Evolutionary conservation across 805 yeast species (phyloP).

Genomic region (Priceomyces melissophilus): DNA sequence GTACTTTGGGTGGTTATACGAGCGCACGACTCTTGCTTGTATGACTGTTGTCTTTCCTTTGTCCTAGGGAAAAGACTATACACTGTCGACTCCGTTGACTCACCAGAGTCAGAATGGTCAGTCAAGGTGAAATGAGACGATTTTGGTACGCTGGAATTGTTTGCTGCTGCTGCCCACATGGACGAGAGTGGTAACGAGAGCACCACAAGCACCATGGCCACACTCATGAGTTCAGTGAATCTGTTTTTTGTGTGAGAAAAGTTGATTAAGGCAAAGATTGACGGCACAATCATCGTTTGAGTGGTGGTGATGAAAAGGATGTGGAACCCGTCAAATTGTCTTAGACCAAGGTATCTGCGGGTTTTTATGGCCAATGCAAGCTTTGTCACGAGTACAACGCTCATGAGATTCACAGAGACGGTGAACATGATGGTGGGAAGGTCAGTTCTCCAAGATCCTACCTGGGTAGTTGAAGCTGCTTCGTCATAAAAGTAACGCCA

Average conservation of each 20-base stretch:
- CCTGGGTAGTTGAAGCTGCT: background rate
- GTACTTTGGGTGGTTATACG: too few relatives aligned
- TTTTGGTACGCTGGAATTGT: slow-evolving; percentile 34
- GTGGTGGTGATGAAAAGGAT: slow-evolving; percentile 74
- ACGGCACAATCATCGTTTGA: slow-evolving; percentile 81
- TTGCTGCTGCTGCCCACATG: slow-evolving; percentile 80
- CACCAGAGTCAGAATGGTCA: slow-evolving; percentile 2
- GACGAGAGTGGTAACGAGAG: slow-evolving; percentile 78
- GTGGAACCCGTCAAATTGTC: slow-evolving; percentile 80
- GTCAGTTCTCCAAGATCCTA: slow-evolving; percentile 39
- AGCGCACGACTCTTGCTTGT: too few relatives aligned
- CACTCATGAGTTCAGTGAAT: slow-evolving; percentile 42
- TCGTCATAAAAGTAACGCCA: slow-evolving; percentile 17
- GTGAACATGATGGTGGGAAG: slow-evolving; percentile 64
- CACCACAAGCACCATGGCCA: slow-evolving; percentile 61
- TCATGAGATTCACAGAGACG: slow-evolving; percentile 60
- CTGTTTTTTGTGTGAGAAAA: slow-evolving; percentile 23
- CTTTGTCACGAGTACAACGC: slow-evolving; percentile 60
- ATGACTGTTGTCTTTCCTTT: background rate
- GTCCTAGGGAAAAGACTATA: slow-evolving; percentile 10
- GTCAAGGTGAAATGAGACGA: slow-evolving; percentile 13
- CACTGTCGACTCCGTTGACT: background rate
- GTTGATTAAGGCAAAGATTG: slow-evolving; percentile 59
- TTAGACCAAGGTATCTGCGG: slow-evolving; percentile 72
- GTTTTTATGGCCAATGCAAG: slow-evolving; percentile 64